phyloP scores from a whole-genome alignment of 208 protist species.

The Wallacemonas sp. region DNA sequence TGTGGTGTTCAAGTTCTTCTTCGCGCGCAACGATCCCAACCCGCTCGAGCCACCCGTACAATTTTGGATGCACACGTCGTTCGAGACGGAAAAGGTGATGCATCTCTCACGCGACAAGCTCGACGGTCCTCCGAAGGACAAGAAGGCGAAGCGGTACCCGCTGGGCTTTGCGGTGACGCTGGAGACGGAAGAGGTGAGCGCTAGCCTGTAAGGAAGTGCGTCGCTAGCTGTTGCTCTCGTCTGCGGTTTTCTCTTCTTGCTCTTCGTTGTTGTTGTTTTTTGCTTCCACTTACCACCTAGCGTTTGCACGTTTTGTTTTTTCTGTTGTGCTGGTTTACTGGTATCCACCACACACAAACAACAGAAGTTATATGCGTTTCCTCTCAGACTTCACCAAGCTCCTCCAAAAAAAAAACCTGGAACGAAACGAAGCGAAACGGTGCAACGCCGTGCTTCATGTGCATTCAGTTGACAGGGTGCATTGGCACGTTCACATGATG shows the following conservation, averaged over 20 bases:
- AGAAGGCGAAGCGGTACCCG: slow-evolving; percentile 61
- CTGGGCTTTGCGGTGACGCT: slow-evolving; percentile 55
- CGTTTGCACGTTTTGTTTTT: too few relatives aligned
- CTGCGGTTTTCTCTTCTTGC: too few relatives aligned
- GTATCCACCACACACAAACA: neutral
- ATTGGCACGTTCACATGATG: too few relatives aligned
- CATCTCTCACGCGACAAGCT: slow-evolving; percentile 38
- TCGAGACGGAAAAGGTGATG: slow-evolving; percentile 39
- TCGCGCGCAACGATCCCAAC: slow-evolving; percentile 64
- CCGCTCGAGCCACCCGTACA: slow-evolving; percentile 66
- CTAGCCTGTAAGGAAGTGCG: slow-evolving; percentile 1
- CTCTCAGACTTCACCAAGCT: too few relatives aligned
- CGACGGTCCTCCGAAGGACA: slow-evolving; percentile 80
- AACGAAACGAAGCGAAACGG: too few relatives aligned
- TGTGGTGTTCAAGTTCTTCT: slow-evolving; percentile 73
- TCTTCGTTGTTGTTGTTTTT: too few relatives aligned
- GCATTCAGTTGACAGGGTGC: too few relatives aligned
- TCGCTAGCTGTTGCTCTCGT: too few relatives aligned
- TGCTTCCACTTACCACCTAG: too few relatives aligned
- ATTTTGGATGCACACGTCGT: slow-evolving; percentile 76
- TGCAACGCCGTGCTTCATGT: too few relatives aligned
- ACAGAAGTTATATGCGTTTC: too few relatives aligned
- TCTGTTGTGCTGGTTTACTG: neutral
- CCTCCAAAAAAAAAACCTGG: too few relatives aligned
- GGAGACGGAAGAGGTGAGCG: slow-evolving; percentile 29